Evolutionary conservation across 306 rosid species (phyloP).

Genomic region (Cucumis melo): DNA sequence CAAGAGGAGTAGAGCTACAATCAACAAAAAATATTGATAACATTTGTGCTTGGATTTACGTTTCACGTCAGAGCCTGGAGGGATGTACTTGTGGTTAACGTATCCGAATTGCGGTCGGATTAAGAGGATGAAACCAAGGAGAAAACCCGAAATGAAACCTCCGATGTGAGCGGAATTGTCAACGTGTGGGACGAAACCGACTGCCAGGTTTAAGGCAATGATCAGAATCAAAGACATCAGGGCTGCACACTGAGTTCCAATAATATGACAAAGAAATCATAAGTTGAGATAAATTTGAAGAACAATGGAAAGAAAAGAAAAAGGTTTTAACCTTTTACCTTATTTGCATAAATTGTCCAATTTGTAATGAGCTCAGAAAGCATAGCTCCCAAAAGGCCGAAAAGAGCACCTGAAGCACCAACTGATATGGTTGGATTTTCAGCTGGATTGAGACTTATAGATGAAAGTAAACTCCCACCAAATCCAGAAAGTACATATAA

Average conservation of each 20-base stretch:
- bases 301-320: not conserved
- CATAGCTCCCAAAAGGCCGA: conserved; percentile 83
- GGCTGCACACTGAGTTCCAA: conserved; percentile 49
- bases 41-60: conserved; percentile 43
- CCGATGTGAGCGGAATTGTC: conserved; percentile 93
- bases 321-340: conserved; percentile 20
- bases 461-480: conserved; percentile 65
- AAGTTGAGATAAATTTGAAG: not conserved
- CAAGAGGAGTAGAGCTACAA: conserved; percentile 25
- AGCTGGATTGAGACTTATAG: conserved; percentile 13
- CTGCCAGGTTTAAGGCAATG: conserved; percentile 52
- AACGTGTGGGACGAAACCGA: conserved; percentile 75
- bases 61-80: conserved; percentile 37
- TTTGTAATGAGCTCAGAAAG: conserved; percentile 92
- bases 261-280: not conserved
- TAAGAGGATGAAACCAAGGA: conserved; percentile 61
- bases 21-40: conserved; percentile 48
- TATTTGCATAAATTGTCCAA: conserved; percentile 68
- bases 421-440: conserved; percentile 31
- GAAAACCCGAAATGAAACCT: conserved; percentile 64
- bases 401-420: conserved; percentile 94
- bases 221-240: conserved; percentile 33
- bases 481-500: conserved; percentile 57
- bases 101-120: conserved; percentile 84
- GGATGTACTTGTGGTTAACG: conserved; percentile 38